Evolutionary conservation across 345 rosid species (phyloP).

Genomic region (Dovyalis caffra): DNA sequence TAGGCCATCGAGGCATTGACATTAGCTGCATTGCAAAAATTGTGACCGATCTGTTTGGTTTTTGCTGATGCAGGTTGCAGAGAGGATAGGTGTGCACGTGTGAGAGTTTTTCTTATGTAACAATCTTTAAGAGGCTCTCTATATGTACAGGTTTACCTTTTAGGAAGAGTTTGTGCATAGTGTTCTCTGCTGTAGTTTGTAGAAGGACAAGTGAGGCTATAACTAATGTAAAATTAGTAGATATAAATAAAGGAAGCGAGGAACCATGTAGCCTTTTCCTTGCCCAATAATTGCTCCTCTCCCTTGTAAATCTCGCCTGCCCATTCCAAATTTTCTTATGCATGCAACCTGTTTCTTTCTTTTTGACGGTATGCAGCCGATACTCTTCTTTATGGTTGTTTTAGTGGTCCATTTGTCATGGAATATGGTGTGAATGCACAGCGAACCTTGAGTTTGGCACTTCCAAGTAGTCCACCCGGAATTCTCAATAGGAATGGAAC

Average conservation of each 20-base stretch:
- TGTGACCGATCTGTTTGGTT: too few species aligned
- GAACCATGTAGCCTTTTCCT: not conserved
- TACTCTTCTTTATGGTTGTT: not conserved
- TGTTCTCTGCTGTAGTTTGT: not conserved
- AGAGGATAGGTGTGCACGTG: conserved; percentile 67
- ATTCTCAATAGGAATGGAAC: too few species aligned
- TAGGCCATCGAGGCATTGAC: too few species aligned
- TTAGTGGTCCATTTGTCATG: not conserved
- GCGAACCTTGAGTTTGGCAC: too few species aligned
- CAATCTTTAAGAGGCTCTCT: not conserved
- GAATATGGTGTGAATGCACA: too few species aligned
- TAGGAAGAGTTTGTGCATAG: conserved; percentile 1
- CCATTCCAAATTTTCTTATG: not conserved
- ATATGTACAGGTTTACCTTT: conserved; percentile 21
- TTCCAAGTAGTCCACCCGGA: too few species aligned
- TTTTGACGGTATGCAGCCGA: not conserved
- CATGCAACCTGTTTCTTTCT: not conserved
- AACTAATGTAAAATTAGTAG: not conserved
- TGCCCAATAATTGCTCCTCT: not conserved
- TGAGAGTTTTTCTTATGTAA: conserved; percentile 19
- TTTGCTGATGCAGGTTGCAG: conserved; percentile 59
- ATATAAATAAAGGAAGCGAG: not conserved
- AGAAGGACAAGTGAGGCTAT: not conserved
- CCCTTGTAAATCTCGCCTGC: not conserved
- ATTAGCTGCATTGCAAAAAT: not conserved